Base-by-base conservation (phyloP, 139 green algal genomes). In the Chlorella vulgaris region DNA sequence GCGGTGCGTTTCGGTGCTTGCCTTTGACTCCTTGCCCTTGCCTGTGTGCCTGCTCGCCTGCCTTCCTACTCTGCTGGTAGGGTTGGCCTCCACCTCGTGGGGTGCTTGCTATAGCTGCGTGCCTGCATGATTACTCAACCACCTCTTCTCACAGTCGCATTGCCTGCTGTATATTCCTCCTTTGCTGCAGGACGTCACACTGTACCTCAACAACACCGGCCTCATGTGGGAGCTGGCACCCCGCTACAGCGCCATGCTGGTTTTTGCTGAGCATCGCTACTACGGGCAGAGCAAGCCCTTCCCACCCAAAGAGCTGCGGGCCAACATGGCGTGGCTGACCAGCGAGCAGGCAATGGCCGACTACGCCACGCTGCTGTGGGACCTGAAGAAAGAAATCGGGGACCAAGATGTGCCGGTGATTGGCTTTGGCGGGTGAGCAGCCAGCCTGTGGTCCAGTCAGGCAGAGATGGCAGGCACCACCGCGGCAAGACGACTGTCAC, bases 301-400 rank as follows among this genome's bases (percentile, higher is more conserved):
- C 31, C 28, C 39, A 3, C 3, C 62, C 35, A 58, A 73, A 29
- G 39, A 68, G n/a, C 71, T 91, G 33, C 70, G 60, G 21, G 26
- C 90, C 24, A 69, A 90, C 80, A 90, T 92, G 88, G 53, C 83
- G 33, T 92, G 70, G 60, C 82, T 92, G 8, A 92, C 88, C 43
- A 85, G 75, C 39, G 87, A 91, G 75, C 84, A 88, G n/a, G 93
- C 93, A 42, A 87, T 96, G 77, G 93, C 93, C 7, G 93, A 96
- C 78, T 95, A 91, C 58, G 93, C 92, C 13, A 76, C 79, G 24
- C 84, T 97, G 8, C 78, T 96, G 4, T 84, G 69, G 61, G 65
- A 86, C n/a, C 80, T 93, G 62, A 86, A 71, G 66, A 3, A 55
- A 35, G 75, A 90, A 42, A 70, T 90, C 21, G 7, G 76, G 0